Conservation (phyloP, 2,329 filamentous ascomycete species). For the Venturia effusa region DNA sequence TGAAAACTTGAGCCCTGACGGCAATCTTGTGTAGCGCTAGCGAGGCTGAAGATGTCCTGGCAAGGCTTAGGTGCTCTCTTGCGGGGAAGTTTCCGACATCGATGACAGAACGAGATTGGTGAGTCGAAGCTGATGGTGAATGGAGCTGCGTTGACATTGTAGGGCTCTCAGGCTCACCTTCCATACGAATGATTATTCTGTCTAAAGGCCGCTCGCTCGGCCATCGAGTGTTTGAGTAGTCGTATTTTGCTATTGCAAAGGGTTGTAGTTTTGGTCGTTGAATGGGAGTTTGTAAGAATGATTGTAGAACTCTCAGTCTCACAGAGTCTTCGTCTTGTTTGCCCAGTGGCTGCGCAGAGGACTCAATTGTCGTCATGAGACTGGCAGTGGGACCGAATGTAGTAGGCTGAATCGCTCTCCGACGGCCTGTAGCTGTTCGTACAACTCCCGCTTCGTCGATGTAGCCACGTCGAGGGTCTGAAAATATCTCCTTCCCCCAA, state of each 20-base stretch:
- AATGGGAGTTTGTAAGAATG: background rate
- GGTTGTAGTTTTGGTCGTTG: background rate
- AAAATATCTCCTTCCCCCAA: background rate
- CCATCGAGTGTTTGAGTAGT: background rate
- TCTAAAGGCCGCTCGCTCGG: background rate
- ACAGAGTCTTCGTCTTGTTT: background rate
- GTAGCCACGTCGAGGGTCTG: background rate
- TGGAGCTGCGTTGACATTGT: background rate
- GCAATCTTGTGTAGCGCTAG: background rate
- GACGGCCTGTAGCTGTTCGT: background rate
- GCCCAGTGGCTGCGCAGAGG: background rate
- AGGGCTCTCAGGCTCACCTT: background rate
- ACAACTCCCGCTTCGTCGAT: background rate
- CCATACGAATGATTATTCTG: background rate
- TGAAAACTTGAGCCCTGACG: background rate
- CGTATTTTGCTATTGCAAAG: background rate
- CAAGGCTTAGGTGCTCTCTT: background rate
- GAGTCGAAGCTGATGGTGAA: background rate
- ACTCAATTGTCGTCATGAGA: background rate
- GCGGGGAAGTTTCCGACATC: background rate
- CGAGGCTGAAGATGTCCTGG: background rate
- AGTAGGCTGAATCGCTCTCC: background rate
- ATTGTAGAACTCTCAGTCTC: background rate
- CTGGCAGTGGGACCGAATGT: background rate
- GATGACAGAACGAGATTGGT: background rate